Base-by-base conservation (phyloP, 805 yeast species). In the Tetrapisispora phaffii region DNA sequence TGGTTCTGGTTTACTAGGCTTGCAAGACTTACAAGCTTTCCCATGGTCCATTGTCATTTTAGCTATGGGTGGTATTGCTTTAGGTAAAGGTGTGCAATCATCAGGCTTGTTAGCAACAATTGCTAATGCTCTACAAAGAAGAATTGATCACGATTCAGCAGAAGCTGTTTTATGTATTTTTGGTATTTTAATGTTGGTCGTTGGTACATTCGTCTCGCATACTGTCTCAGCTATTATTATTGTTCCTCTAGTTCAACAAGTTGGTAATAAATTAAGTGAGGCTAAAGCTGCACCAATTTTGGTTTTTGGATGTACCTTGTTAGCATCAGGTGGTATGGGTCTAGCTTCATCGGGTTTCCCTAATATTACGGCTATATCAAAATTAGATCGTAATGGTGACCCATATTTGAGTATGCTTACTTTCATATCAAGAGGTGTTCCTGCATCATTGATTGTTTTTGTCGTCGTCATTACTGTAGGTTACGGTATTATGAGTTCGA, bases 261-360 rank as follows among this genome's bases (percentile, higher is more conserved):
- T 90, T 50, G 98, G 97, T 42, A 76, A 77, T 45, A 65, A 74
- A 32, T 64, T 84, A 58, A 72, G 79, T 2, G 76, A 74, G 29
- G 85, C 89, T 3, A 94, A 85, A 56, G 90, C 97, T 20, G 66
- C 72, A 1, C 66, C 66, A 7, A 52, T 68, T 24, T 50, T 70
- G 41, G 66, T 69, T 42, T 69, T 70, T 42, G 69, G 70, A 39
- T 63, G 68, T 47, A 74, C 88, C 33, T 62, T 89, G 41, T 66
- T 90, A 52, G 82, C 94, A 17, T 88, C 97, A 0, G 83, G 85
- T 44, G 98, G 97, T 47, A 93, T 90, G 97, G 97, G 96, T 5
- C 72, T 90, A 46, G 97, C 97, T 2, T 89, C 97, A 0, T 82
- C 95, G 0, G 97, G 98, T 0, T 93, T 93, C 73, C 98, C 98